A percentile compares a stretch with the other conserved stretches of the same genome.
These are phyloP conservation scores for Hypholoma fasciculare DNA, from an alignment of 768 basidiomycete genomes.

Conservation along the genomic window DNA sequence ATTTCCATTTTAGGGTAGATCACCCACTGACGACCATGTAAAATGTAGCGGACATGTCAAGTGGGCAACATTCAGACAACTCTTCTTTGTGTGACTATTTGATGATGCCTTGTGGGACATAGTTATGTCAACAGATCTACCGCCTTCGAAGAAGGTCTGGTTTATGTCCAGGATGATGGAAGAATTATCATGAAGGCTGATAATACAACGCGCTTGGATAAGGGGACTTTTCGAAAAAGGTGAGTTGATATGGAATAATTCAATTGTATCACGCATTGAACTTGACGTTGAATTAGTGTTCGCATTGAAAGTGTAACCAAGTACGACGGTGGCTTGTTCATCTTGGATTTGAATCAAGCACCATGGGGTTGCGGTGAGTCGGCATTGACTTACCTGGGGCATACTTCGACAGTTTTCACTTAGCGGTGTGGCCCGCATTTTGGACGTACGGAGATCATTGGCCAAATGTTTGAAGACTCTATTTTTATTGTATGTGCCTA, in stretches of 20 bases:
- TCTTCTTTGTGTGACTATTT: not conserved
- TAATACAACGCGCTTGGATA: constrained; percentile 53
- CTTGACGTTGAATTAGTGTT: constrained; percentile 47
- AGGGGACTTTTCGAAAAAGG: constrained; percentile 65
- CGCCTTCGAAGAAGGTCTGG: constrained; percentile 55
- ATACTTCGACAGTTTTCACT: not conserved
- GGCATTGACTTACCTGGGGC: not conserved
- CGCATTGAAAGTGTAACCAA: constrained; percentile 66
- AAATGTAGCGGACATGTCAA: constrained; percentile 62
- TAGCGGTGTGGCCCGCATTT: constrained; percentile 86
- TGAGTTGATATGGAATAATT: constrained; percentile 18
- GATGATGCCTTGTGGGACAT: not conserved
- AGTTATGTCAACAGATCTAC: constrained; percentile 63
- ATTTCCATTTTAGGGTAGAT: constrained; percentile 6
- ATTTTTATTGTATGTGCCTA: not conserved
- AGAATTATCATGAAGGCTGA: constrained; percentile 80
- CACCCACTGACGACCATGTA: constrained; percentile 3
- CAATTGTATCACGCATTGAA: not conserved
- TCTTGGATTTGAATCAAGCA: constrained; percentile 80
- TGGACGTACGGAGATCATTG: constrained; percentile 70
- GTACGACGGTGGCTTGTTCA: constrained; percentile 80
- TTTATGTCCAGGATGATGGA: constrained; percentile 55
- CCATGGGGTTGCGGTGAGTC: constrained; percentile 86
- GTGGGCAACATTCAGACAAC: constrained; percentile 36
- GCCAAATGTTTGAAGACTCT: constrained; percentile 51